phyloP scores from a whole-genome alignment of 2,329 filamentous ascomycete species.

The Penicillium fuscoglaucum region DNA sequence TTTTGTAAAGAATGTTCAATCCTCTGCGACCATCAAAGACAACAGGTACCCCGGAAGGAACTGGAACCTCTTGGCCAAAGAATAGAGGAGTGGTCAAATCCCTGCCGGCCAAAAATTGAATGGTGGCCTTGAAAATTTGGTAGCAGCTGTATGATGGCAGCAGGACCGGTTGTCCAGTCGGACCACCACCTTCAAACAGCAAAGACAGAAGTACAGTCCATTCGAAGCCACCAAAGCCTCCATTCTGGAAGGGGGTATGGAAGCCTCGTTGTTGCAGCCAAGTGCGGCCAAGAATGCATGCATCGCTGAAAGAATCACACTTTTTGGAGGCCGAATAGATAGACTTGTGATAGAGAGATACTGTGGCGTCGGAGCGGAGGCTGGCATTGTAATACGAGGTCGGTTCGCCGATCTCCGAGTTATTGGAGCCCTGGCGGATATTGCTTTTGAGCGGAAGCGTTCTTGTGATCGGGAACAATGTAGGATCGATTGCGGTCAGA shows the following conservation, averaged over 20 bases:
- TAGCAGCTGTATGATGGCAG: slow-evolving; percentile 83
- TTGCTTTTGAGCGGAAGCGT: slow-evolving; percentile 69
- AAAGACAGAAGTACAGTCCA: slow-evolving; percentile 81
- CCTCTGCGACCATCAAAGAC: slow-evolving; percentile 74
- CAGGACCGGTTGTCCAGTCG: slow-evolving; percentile 69
- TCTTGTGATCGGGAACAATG: slow-evolving; percentile 70
- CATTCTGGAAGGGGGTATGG: slow-evolving; percentile 64
- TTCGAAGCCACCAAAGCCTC: slow-evolving; percentile 92
- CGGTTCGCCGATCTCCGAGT: slow-evolving; percentile 47
- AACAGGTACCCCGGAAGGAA: slow-evolving; percentile 59
- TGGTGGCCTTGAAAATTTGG: slow-evolving; percentile 87
- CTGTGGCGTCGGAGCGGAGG: slow-evolving; percentile 73
- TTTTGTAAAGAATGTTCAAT: slow-evolving; percentile 86
- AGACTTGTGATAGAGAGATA: slow-evolving; percentile 72
- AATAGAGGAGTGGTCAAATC: slow-evolving; percentile 71
- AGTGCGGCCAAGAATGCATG: slow-evolving; percentile 78
- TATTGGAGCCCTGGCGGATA: slow-evolving; percentile 57
- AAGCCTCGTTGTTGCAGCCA: slow-evolving; percentile 92
- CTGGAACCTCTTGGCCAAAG: slow-evolving; percentile 31
- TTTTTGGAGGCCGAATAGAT: slow-evolving; percentile 68
- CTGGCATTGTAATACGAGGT: slow-evolving; percentile 91
- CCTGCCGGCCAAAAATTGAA: slow-evolving; percentile 80
- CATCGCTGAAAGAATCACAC: slow-evolving; percentile 74
- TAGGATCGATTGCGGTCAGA: slow-evolving; percentile 69
- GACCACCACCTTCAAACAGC: slow-evolving; percentile 73